Evolutionary conservation across 2,329 filamentous ascomycete species (phyloP).

Genomic region (Alternaria arborescens): DNA sequence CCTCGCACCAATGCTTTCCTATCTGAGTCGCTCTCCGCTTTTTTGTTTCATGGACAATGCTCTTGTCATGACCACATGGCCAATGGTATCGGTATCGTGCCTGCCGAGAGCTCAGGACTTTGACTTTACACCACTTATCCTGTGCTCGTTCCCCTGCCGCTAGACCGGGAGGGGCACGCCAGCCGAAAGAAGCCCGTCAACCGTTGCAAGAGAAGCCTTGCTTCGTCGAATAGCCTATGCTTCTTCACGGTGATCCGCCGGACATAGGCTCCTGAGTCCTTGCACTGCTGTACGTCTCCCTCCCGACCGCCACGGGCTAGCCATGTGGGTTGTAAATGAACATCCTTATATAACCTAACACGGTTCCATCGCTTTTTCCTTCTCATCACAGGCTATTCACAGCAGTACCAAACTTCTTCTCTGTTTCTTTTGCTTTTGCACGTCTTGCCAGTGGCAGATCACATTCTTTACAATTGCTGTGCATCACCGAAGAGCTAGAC

Average conservation of each 20-base stretch:
- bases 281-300: conserved; percentile 22
- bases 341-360: conserved; percentile 33
- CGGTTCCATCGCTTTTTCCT: conserved; percentile 29
- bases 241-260: conserved; percentile 36
- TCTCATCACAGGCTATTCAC: conserved; percentile 34
- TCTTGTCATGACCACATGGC: conserved; percentile 25
- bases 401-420: conserved; percentile 34
- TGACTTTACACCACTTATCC: conserved; percentile 34
- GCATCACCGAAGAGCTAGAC: conserved; percentile 36
- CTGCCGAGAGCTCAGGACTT: conserved; percentile 32
- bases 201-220: conserved; percentile 35
- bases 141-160: conserved; percentile 26
- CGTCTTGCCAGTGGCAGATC: conserved; percentile 50
- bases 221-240: conserved; percentile 39
- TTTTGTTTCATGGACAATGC: conserved; percentile 45
- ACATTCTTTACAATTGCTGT: conserved; percentile 41
- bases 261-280: conserved; percentile 31
- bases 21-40: conserved; percentile 29
- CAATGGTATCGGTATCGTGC: conserved; percentile 37
- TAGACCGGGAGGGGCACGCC: conserved; percentile 34
- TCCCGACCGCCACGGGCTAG: conserved; percentile 32
- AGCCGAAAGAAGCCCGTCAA: conserved; percentile 31
- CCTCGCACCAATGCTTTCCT: conserved; percentile 25
- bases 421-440: conserved; percentile 27
- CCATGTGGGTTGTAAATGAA: conserved; percentile 22